Conservation (phyloP, 805 yeast genomes). For the Candida anglica region DNA sequence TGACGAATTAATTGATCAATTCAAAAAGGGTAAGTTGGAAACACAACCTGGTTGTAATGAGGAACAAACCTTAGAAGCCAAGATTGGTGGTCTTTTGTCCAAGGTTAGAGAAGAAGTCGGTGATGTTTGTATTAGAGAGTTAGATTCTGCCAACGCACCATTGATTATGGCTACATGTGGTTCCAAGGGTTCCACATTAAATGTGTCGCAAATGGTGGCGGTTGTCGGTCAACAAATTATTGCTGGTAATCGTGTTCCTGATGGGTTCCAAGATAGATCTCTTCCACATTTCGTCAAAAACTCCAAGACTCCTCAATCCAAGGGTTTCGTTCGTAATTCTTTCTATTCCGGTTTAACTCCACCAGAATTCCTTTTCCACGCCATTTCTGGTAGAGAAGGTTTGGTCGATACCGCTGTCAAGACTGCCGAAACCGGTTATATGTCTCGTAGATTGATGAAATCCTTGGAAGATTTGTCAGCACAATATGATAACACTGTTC, state of each 20-base stretch:
- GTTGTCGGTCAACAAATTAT: conserved; percentile 99
- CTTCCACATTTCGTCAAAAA: conserved; percentile 94
- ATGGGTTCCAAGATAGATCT: conserved; percentile 99
- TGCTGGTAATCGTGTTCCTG: conserved; percentile 98
- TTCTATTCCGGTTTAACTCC: conserved; percentile 93
- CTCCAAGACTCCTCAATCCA: conserved; percentile 95
- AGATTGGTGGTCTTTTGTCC: conserved; percentile 92
- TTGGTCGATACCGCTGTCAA: conserved; percentile 98
- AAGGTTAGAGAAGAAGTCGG: conserved; percentile 99
- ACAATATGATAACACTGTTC: conserved; percentile 88
- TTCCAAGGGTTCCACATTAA: conserved; percentile 95
- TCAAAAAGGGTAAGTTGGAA: conserved; percentile 82
- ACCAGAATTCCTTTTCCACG: conserved; percentile 96
- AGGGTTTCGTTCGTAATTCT: conserved; percentile 96
- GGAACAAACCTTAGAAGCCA: conserved; percentile 96
- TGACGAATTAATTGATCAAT: conserved; percentile 80
- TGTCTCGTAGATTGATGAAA: conserved; percentile 97
- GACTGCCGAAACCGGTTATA: conserved; percentile 98
- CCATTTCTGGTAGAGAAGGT: conserved; percentile 99
- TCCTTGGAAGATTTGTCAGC: conserved; percentile 94
- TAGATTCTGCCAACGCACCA: conserved; percentile 90
- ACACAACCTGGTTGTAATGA: conserved; percentile 99
- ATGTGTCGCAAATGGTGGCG: conserved; percentile 99
- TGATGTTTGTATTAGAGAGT: conserved; percentile 90
- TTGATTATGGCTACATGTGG: conserved; percentile 99